A percentile compares a stretch with the other conserved stretches of the same genome.
Conservation (phyloP, 2,329 filamentous ascomycete genomes). For the Apiospora saccharicola region DNA sequence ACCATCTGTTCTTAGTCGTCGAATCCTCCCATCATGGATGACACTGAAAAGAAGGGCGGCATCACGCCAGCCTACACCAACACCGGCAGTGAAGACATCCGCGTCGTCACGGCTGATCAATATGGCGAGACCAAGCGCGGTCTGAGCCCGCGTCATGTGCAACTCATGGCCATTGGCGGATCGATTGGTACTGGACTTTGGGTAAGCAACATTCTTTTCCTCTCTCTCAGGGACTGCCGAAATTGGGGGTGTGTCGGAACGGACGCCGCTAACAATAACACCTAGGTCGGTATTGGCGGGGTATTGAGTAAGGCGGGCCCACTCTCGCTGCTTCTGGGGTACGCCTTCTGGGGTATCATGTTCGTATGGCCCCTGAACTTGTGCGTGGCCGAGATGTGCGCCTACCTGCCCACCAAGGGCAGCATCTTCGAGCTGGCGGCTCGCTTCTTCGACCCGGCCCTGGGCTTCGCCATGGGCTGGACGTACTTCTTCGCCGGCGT, state of each 20-base stretch:
- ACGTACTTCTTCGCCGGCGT: constrained; percentile 57
- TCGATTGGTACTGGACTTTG: constrained; percentile 55
- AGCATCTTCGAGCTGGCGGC: constrained; percentile 62
- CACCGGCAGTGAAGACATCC: constrained; percentile 24
- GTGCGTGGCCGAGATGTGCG: constrained; percentile 64
- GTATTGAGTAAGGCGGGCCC: constrained; percentile 51
- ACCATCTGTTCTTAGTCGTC: background rate
- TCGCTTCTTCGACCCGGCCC: constrained; percentile 62
- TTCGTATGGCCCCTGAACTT: constrained; percentile 55
- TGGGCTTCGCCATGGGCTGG: constrained; percentile 64
- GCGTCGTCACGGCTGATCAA: constrained; percentile 12
- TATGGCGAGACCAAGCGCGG: constrained; percentile 36
- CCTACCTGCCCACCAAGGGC: constrained; percentile 61
- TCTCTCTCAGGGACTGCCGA: background rate
- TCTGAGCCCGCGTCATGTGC: constrained; percentile 50
- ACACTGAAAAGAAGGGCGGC: constrained; percentile 24
- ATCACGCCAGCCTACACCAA: constrained; percentile 23
- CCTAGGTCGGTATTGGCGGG: constrained; percentile 51
- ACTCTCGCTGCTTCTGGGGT: constrained; percentile 53
- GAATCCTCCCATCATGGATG: constrained; percentile 15
- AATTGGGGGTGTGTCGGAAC: background rate
- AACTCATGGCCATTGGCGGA: constrained; percentile 58
- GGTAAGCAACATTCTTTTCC: constrained; percentile 30
- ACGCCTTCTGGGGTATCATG: constrained; percentile 52
- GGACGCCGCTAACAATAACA: background rate